Conservation (phyloP, 257 asterid genomes). For the Solanum virginianum region DNA sequence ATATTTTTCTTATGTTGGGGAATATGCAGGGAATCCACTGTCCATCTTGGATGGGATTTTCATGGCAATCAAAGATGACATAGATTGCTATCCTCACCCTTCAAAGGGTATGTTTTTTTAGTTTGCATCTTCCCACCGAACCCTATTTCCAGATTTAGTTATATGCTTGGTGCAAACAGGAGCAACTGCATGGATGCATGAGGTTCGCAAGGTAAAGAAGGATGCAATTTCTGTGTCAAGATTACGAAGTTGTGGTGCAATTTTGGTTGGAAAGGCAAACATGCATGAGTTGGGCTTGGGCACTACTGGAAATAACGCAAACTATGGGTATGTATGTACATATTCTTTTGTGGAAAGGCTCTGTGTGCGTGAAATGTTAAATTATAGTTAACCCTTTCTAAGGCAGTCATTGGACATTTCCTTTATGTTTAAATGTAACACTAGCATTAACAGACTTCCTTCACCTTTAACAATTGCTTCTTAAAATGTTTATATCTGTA, state of each 20-base stretch:
- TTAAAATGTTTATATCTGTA: no score
- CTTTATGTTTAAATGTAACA: no score
- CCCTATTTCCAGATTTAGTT: not conserved
- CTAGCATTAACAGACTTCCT: no score
- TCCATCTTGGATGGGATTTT: slow-evolving; percentile 61
- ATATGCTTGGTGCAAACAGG: slow-evolving; percentile 19
- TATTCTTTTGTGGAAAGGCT: not conserved
- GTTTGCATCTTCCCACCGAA: no score
- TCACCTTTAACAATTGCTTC: no score
- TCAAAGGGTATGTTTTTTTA: slow-evolving; percentile 8
- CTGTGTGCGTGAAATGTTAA: not conserved
- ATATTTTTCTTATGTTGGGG: no score
- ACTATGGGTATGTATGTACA: slow-evolving; percentile 51
- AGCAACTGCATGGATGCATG: slow-evolving; percentile 79
- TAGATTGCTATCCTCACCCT: slow-evolving; percentile 78
- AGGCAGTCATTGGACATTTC: no score
- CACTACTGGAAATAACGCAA: slow-evolving; percentile 89
- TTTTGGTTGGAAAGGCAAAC: slow-evolving; percentile 93
- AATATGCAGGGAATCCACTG: no score
- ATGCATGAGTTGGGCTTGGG: slow-evolving; percentile 98
- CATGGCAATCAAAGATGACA: slow-evolving; percentile 91
- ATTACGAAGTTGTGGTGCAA: slow-evolving; percentile 72
- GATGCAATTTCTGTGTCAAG: slow-evolving; percentile 69
- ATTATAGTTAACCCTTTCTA: not conserved
- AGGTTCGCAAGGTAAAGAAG: slow-evolving; percentile 49